Conservation (phyloP, 257 asterid species). For the Asclepias syriaca region DNA sequence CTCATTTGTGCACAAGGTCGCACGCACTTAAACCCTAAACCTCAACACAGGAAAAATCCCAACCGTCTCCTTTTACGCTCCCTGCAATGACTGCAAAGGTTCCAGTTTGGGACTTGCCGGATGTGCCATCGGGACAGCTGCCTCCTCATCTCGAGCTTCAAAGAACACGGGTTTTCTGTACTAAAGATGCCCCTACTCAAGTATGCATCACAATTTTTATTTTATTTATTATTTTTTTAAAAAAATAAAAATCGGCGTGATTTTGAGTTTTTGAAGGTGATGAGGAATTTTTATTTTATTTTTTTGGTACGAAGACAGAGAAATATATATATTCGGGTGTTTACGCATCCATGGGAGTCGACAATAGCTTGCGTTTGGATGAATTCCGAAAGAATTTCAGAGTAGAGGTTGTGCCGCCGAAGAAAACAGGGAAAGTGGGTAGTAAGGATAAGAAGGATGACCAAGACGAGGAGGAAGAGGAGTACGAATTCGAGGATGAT, state of each 20-base stretch:
- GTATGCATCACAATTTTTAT: slow-evolving; percentile 19
- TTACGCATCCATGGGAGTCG: slow-evolving; percentile 76
- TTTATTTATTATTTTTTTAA: not conserved
- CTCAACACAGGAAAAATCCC: not conserved
- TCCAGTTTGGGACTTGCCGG: slow-evolving; percentile 89
- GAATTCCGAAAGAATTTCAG: slow-evolving; percentile 55
- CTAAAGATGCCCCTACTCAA: slow-evolving; percentile 66
- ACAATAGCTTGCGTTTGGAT: slow-evolving; percentile 64
- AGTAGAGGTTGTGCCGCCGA: slow-evolving; percentile 56
- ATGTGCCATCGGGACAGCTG: slow-evolving; percentile 61
- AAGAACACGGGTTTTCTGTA: slow-evolving; percentile 67
- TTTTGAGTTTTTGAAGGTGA: not conserved
- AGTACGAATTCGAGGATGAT: not conserved
- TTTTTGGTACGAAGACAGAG: slow-evolving; percentile 43
- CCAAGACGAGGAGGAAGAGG: not conserved
- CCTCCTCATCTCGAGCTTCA: slow-evolving; percentile 65
- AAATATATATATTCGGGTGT: slow-evolving; percentile 78
- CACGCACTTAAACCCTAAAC: slow-evolving; percentile 9
- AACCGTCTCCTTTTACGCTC: not conserved
- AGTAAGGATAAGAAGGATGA: slow-evolving; percentile 32
- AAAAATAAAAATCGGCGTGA: no score
- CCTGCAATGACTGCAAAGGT: slow-evolving; percentile 25
- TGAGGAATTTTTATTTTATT: not conserved
- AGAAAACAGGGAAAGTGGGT: not conserved
- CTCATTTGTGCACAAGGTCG: not conserved